A percentile compares a stretch with the other conserved stretches of the same genome.
Evolutionary conservation across 2,329 filamentous ascomycete genomes (phyloP).

Genomic region (Chlorencoelia australis): DNA sequence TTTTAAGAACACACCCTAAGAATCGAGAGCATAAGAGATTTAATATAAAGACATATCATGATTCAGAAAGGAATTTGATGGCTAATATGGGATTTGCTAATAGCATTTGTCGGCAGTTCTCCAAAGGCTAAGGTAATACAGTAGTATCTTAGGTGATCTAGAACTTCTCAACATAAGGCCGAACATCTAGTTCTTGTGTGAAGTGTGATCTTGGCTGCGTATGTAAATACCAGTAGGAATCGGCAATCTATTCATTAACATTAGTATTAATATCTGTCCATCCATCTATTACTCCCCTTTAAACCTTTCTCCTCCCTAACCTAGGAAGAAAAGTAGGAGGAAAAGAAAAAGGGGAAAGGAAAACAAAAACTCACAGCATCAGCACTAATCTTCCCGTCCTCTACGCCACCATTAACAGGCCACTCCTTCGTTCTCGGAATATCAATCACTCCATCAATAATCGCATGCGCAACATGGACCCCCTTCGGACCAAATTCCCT

Average conservation of each 20-base stretch:
- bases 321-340: no score
- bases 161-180: conserved; percentile 74
- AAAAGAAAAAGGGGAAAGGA: conserved; percentile 1
- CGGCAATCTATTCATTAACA: conserved; percentile 58
- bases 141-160: no score
- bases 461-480: conserved; percentile 71
- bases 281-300: neutral
- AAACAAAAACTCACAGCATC: conserved; percentile 51
- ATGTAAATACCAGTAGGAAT: conserved; percentile 70
- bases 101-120: no score
- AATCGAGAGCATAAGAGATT: no score
- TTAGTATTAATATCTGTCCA: neutral
- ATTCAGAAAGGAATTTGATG: no score
- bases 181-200: conserved; percentile 71
- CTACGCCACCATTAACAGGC: conserved; percentile 34
- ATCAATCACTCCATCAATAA: conserved; percentile 81
- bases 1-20: no score
- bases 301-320: no score
- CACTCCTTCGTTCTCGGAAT: conserved; percentile 57
- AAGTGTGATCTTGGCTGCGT: conserved; percentile 71
- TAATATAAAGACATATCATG: no score
- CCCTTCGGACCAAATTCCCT: conserved; percentile 78
- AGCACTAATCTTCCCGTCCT: conserved; percentile 58
- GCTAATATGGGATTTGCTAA: no score
- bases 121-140: no score